Conservation (phyloP, 495 filamentous ascomycete species). For the Margaritispora aquatica region DNA sequence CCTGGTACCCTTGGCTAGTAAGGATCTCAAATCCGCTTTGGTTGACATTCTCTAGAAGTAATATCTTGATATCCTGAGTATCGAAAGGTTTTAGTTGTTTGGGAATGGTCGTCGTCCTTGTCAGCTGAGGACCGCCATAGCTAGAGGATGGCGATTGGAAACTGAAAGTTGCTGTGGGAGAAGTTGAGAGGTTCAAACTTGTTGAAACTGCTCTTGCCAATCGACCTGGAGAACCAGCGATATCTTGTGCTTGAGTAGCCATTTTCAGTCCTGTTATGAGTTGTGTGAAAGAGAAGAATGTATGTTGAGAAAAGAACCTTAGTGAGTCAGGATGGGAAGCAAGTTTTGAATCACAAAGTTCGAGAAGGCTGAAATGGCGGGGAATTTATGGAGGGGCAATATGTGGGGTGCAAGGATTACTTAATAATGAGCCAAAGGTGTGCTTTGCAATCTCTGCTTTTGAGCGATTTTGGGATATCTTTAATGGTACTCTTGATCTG, state of each 20-base stretch:
- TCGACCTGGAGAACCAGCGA: conserved; percentile 20
- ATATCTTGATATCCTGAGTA: conserved; percentile 90
- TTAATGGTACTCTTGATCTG: no score
- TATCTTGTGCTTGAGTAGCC: conserved; percentile 36
- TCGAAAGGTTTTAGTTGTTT: conserved; percentile 95
- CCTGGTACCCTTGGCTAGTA: conserved; percentile 84
- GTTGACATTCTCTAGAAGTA: conserved; percentile 95
- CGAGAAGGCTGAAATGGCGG: background rate
- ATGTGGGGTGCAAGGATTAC: no score
- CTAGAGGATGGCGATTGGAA: conserved; percentile 59
- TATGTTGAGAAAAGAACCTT: background rate
- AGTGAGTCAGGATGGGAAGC: background rate
- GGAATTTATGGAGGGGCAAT: background rate
- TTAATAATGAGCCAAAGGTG: no score
- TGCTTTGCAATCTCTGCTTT: background rate
- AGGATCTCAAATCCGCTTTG: conserved; percentile 80
- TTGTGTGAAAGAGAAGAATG: background rate
- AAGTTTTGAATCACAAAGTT: background rate
- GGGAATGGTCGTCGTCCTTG: conserved; percentile 26
- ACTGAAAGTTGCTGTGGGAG: conserved; percentile 58
- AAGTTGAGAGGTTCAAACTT: conserved; percentile 51
- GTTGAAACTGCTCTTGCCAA: conserved; percentile 39
- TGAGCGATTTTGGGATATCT: background rate
- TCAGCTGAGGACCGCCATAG: conserved; percentile 29
- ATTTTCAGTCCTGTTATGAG: conserved; percentile 17